These are phyloP conservation scores for Nemania sp. DNA, from an alignment of 2,329 filamentous ascomycete genomes.

Conservation along the genomic window DNA sequence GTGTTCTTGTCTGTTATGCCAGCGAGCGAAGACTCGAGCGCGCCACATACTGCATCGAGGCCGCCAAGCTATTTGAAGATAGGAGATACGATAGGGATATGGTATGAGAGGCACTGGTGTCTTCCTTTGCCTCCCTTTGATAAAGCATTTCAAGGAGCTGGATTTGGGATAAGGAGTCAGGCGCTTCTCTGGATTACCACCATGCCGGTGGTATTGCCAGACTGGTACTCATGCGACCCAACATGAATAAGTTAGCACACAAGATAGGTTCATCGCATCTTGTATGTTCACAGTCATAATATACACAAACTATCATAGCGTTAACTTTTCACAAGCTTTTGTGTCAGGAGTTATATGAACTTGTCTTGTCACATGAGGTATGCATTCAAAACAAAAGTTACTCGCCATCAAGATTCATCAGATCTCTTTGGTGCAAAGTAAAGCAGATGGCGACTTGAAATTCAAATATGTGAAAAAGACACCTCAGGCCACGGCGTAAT, in stretches of 20 bases:
- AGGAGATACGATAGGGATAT: conserved; percentile 42
- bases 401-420: too few species aligned
- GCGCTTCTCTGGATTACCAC: conserved; percentile 11
- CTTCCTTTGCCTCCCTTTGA: conserved; percentile 6
- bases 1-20: conserved; percentile 89
- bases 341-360: too few species aligned
- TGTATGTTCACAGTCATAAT: conserved; percentile 4
- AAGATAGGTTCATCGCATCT: conserved; percentile 16
- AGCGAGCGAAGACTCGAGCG: conserved; percentile 77
- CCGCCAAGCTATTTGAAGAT: conserved; percentile 84
- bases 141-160: conserved; percentile 22
- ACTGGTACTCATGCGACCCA: conserved; percentile 23
- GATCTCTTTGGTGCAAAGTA: too few species aligned
- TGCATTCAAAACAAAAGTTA: too few species aligned
- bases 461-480: too few species aligned
- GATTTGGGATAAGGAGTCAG: conserved; percentile 16
- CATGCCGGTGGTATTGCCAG: conserved; percentile 2
- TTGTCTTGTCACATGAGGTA: too few species aligned
- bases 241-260: conserved; percentile 14
- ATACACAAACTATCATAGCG: conserved; percentile 1
- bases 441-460: too few species aligned
- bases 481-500: too few species aligned
- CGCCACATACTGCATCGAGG: conserved; percentile 87
- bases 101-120: conserved; percentile 32
- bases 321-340: neutral